Conservation (phyloP, 2,329 filamentous ascomycete genomes). For the Stemphylium vesicarium region DNA sequence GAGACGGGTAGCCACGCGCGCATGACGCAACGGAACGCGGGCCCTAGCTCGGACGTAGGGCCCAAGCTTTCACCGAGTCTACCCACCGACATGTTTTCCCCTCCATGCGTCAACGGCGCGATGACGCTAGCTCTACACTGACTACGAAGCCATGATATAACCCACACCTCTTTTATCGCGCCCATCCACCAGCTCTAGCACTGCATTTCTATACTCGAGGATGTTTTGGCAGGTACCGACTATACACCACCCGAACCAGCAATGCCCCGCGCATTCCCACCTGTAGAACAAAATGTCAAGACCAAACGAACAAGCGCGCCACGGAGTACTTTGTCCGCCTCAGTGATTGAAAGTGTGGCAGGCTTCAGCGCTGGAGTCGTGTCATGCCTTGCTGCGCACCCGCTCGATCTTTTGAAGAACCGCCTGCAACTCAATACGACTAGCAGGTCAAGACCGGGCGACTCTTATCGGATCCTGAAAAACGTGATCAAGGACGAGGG, state of each 20-base stretch:
- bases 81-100: slow-evolving; percentile 10
- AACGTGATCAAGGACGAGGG: slow-evolving; percentile 62
- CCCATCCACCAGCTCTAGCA: not conserved
- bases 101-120: slow-evolving; percentile 1
- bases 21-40: slow-evolving; percentile 6
- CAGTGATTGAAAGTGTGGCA: slow-evolving; percentile 83
- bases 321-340: slow-evolving; percentile 60
- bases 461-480: slow-evolving; percentile 60
- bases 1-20: not conserved
- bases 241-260: slow-evolving; percentile 20
- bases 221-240: slow-evolving; percentile 27
- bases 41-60: slow-evolving; percentile 7
- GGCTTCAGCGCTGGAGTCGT: slow-evolving; percentile 88
- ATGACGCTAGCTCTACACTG: not conserved
- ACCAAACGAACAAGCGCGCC: slow-evolving; percentile 43
- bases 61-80: slow-evolving; percentile 21
- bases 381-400: slow-evolving; percentile 86
- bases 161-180: not conserved
- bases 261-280: slow-evolving; percentile 59
- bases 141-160: slow-evolving; percentile 13
- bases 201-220: slow-evolving; percentile 14
- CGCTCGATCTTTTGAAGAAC: slow-evolving; percentile 95
- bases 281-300: slow-evolving; percentile 50
- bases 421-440: slow-evolving; percentile 72
- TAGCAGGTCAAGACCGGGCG: slow-evolving; percentile 56